A percentile compares a stretch with the other conserved stretches of the same genome.
Conservation (phyloP, 495 filamentous ascomycete species). For the Darksidea phi region DNA sequence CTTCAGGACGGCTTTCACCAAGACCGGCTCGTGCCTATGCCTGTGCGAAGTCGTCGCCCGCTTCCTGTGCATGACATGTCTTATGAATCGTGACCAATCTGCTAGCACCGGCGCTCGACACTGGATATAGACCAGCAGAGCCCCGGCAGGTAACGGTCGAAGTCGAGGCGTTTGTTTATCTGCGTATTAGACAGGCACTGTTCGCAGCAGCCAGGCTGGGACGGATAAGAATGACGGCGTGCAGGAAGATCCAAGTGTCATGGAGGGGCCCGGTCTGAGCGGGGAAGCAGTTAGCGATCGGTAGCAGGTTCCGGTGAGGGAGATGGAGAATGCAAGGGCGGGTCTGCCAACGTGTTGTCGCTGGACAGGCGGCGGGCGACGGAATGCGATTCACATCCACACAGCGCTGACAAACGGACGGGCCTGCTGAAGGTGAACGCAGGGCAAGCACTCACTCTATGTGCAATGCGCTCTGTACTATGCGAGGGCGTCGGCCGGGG, state of each 20-base stretch:
- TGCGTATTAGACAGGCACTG: neutral
- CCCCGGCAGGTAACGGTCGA: neutral
- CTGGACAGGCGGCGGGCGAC: neutral
- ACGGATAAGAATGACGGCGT: neutral
- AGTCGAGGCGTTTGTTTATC: neutral
- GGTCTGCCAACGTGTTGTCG: conserved; percentile 2
- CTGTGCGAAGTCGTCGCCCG: conserved; percentile 40
- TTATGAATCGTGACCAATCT: conserved; percentile 14
- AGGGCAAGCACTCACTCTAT: conserved; percentile 15
- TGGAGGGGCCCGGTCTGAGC: neutral
- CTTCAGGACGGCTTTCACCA: conserved; percentile 32
- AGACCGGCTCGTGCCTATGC: conserved; percentile 42
- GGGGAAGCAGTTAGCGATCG: neutral
- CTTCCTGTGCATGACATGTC: conserved; percentile 37
- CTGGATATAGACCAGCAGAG: conserved; percentile 28
- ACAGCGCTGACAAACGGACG: neutral
- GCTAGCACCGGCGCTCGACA: conserved; percentile 21
- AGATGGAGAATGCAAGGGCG: conserved; percentile 18
- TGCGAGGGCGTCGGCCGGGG: conserved; percentile 9
- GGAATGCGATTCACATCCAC: neutral
- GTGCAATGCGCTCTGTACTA: too few relatives aligned
- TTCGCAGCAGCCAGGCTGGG: neutral
- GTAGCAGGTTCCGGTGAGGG: neutral
- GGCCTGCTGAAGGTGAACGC: conserved; percentile 12
- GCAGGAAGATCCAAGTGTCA: neutral